Base-by-base conservation (phyloP, 129 eudicot species). In the Centella asiatica region DNA sequence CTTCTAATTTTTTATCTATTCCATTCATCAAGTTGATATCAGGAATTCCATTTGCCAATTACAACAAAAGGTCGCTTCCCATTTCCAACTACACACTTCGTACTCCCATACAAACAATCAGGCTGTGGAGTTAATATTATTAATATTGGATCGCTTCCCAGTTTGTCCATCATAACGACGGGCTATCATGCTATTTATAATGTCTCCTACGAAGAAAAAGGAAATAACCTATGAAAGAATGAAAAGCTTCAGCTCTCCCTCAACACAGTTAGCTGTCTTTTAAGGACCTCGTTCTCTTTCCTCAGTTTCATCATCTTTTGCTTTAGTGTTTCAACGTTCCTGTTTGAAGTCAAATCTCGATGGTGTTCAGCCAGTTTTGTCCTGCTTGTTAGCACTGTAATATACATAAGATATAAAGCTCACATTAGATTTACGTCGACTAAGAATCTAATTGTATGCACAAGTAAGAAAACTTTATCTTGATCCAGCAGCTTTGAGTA, bases 241-340 rank as follows among this genome's bases (percentile, higher is more conserved):
- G n/a, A 54, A 58, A 34, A 34, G 27, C 66, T 70, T 57, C 76
- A 74, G 13, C 53, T 71, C 15, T 73, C 78, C 51, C 70, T 73
- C 5, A 67, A 68, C 36, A 69, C 78, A 23, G 22, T 50, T 53
- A 85, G 49, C 56, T 46, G 74, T 66, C 95, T 76, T 69, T 69
- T 79, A 13, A 85, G 84, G 56, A 79, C 76, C 67, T 85, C 89
- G 56, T 82, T 85, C 57, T 85, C 95, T 68, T 77, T 85, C 64
- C 95, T 73, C 40, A 85, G 69, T 68, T 74, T 82, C 95, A 82
- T 85, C 33, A 85, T 76, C 77, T 82, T 85, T 79, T 85, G 89
- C 74, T 82, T 85, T 67, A 82, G 73, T 39, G 80, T 32, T 32
- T 65, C 69, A 2, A 65, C 69, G 4, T 65, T 49, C 20, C 69